Base-by-base conservation (phyloP, 2,329 filamentous ascomycete genomes). In the Elsinoe arachidis region DNA sequence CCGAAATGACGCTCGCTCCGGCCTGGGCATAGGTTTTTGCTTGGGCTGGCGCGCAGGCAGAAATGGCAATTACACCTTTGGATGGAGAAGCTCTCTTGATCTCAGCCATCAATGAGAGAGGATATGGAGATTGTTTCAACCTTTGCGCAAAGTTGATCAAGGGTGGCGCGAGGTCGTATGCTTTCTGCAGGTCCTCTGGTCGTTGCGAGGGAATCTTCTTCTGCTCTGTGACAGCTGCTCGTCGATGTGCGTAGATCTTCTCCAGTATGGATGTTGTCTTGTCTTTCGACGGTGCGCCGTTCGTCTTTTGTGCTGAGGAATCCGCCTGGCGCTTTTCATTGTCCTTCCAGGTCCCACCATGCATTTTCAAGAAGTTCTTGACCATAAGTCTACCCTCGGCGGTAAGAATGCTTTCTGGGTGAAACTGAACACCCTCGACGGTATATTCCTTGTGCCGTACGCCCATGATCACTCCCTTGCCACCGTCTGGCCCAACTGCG, bases 81-180 rank as follows among this genome's bases (percentile, higher is more conserved):
- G 92, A 97, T 1, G 93, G 93, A 7, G 93, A 97, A 3, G 87
- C 95, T 58, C 93, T 84, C 75, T 99, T 99, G 70, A 99, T 95
- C 72, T 99, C 93, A 11, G 93, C 92, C 87, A 96, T 91, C 10
- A 99, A 78, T 1, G 92, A 86, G n/a, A 97, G 77, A n/a, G 87
- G 82, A 66, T 90, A 95, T 1, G 89, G 85, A 3, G 90, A 90
- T 69, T 90, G 82, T 63, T 86, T 83, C 62, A 99, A 75, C 43
- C 93, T 83, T 59, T 86, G 80, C 54, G 90, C 80, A 63, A 97
- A 90, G 0, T 86, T 82, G 33, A 97, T 82, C 61, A 88, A 84
- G 6, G 93, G 88, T 39, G 93, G 93, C 0, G 91, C 86, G 39
- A 96, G 78, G 59, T 91, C 82, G 68, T 95, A 96, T 1, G 90